These are phyloP conservation scores for Apiosordaria backusii DNA, from an alignment of 495 filamentous ascomycete species.

Conservation along the genomic window DNA sequence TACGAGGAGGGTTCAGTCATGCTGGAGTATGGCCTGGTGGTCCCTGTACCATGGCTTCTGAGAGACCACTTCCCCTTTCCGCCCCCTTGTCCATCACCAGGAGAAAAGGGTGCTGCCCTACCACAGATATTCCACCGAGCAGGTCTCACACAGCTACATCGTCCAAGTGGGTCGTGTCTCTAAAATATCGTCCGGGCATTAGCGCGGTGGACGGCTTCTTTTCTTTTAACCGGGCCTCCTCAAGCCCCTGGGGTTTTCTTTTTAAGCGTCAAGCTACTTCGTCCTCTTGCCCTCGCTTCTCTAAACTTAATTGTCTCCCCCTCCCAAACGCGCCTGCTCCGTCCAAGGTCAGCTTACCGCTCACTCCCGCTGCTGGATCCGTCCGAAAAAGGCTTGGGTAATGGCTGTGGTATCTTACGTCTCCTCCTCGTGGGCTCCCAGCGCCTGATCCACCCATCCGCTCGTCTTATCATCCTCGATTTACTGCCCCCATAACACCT, in stretches of 20 bases:
- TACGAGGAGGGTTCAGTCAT: neutral
- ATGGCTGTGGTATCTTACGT: constrained; percentile 23
- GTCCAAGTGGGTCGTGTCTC: constrained; percentile 18
- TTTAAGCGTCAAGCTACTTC: constrained; percentile 15
- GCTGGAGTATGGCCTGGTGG: neutral
- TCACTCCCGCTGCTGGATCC: constrained; percentile 16
- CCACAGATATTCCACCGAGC: constrained; percentile 5
- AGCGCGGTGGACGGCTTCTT: constrained; percentile 17
- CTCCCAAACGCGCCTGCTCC: constrained; percentile 8
- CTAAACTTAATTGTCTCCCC: constrained; percentile 16
- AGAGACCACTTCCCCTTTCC: neutral
- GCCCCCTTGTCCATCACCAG: neutral
- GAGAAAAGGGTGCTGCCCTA: neutral
- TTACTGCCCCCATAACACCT: constrained; percentile 17
- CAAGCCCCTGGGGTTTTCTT: constrained; percentile 9
- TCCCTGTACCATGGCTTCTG: neutral
- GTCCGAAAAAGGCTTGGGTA: constrained; percentile 19
- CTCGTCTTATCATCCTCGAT: constrained; percentile 16
- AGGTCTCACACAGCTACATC: constrained; percentile 15
- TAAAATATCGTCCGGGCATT: constrained; percentile 22
- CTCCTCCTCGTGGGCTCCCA: constrained; percentile 13
- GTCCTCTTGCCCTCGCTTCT: constrained; percentile 10
- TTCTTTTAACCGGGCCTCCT: constrained; percentile 26
- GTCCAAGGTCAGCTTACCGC: constrained; percentile 21
- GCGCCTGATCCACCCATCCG: constrained; percentile 12